Evolutionary conservation across 2,329 filamentous ascomycete species (phyloP).

Genomic region (Xylaria sp.): DNA sequence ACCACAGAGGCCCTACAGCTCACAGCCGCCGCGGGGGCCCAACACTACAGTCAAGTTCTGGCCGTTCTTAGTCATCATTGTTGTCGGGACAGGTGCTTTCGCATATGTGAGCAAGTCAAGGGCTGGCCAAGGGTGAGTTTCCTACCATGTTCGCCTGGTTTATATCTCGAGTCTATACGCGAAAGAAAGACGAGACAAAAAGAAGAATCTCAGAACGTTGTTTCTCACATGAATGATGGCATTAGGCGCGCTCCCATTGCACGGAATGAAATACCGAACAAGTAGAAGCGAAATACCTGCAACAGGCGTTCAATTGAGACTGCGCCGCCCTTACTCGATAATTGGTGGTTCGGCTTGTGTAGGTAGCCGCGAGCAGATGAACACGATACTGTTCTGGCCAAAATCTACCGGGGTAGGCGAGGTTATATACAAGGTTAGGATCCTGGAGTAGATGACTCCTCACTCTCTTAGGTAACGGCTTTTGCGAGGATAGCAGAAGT

Average conservation of each 20-base stretch:
- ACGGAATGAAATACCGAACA: slow-evolving; percentile 40
- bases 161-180: background rate
- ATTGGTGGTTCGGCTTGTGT: background rate
- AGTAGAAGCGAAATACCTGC: slow-evolving; percentile 14
- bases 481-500: background rate
- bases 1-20: slow-evolving; percentile 55
- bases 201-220: background rate
- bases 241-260: slow-evolving; percentile 36
- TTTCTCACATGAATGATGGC: slow-evolving; percentile 25
- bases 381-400: background rate
- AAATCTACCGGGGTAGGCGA: too few relatives aligned
- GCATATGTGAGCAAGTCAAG: slow-evolving; percentile 62
- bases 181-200: background rate
- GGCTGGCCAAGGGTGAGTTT: slow-evolving; percentile 60
- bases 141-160: background rate
- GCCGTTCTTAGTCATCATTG: slow-evolving; percentile 65
- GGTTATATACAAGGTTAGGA: background rate
- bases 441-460: background rate
- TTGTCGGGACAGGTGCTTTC: slow-evolving; percentile 61
- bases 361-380: too few relatives aligned
- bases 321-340: background rate
- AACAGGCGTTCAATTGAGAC: too few relatives aligned
- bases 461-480: background rate
- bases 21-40: slow-evolving; percentile 52
- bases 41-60: slow-evolving; percentile 64